Percentiles rank a stretch among this genome's conserved stretches.
Evolutionary conservation across 352 stramenopile genomes (phyloP).

Genomic region (Phytopythium aichiense): DNA sequence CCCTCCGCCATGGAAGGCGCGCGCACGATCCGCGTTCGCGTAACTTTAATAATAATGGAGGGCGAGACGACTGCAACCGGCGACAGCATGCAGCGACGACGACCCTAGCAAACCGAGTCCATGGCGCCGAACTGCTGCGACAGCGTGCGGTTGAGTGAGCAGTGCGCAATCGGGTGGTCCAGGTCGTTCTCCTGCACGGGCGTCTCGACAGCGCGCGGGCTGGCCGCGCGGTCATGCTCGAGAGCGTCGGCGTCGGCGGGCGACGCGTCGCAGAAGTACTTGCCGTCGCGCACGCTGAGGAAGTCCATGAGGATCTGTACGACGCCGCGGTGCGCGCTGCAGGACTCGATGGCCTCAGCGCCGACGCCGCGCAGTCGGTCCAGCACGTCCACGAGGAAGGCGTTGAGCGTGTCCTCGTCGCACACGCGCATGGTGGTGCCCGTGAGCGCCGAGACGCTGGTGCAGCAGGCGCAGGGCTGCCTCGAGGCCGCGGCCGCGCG

Average conservation of each 20-base stretch:
- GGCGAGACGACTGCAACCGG: background rate
- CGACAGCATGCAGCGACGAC: background rate
- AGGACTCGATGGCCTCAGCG: slow-evolving; percentile 40
- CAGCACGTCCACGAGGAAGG: slow-evolving; percentile 49
- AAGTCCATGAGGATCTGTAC: slow-evolving; percentile 86
- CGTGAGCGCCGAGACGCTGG: slow-evolving; percentile 37
- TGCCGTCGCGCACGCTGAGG: slow-evolving; percentile 66
- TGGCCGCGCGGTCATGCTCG: slow-evolving; percentile 7
- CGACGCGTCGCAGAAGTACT: slow-evolving; percentile 60
- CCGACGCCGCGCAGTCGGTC: slow-evolving; percentile 49
- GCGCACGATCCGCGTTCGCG: background rate
- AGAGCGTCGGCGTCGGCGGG: slow-evolving; percentile 9
- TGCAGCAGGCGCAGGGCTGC: slow-evolving; percentile 45
- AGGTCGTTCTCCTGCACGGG: slow-evolving; percentile 43
- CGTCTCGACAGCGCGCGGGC: slow-evolving; percentile 13
- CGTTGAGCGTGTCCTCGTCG: slow-evolving; percentile 53
- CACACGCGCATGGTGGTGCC: slow-evolving; percentile 30
- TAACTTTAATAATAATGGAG: slow-evolving; percentile 5
- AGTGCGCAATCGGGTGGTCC: slow-evolving; percentile 64
- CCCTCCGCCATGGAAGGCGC: background rate
- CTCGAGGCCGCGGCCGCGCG: slow-evolving; percentile 30
- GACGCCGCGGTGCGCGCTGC: slow-evolving; percentile 61
- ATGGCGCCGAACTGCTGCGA: slow-evolving; percentile 71
- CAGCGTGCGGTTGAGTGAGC: slow-evolving; percentile 70
- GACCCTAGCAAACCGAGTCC: slow-evolving; percentile 69